These are phyloP conservation scores for Pneumocystis sp. DNA, from an alignment of 1,139 yeast genomes.

Conservation along the genomic window DNA sequence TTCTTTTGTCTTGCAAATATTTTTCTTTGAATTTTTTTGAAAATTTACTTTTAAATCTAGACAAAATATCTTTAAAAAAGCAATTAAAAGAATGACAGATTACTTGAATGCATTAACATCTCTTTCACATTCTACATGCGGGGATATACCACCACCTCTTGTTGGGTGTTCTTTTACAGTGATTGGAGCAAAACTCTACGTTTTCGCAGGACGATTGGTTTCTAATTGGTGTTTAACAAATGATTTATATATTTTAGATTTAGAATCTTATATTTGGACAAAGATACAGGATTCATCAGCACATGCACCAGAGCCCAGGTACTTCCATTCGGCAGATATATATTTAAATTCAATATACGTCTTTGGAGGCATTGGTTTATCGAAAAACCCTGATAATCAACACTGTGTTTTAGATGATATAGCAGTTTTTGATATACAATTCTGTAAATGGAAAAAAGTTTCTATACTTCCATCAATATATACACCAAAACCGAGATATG, in stretches of 20 bases:
- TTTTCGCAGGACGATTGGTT: conserved; percentile 16
- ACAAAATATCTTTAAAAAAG: neutral
- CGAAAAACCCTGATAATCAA: conserved; percentile 3
- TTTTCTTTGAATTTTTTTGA: neutral
- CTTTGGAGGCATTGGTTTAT: conserved; percentile 15
- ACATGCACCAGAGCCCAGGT: conserved; percentile 12
- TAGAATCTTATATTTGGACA: conserved; percentile 13
- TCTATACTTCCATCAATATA: neutral
- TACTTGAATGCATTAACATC: neutral
- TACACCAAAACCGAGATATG: conserved; percentile 14
- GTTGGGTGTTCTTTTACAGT: conserved; percentile 14
- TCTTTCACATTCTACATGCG: conserved; percentile 7
- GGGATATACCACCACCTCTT: conserved; percentile 16
- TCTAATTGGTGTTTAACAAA: conserved; percentile 7
- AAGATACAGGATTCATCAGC: conserved; percentile 5
- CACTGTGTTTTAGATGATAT: conserved; percentile 11
- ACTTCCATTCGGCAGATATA: conserved; percentile 15
- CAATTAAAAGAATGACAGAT: neutral
- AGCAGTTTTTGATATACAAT: conserved; percentile 9
- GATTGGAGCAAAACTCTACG: conserved; percentile 12
- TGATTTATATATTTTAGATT: conserved; percentile 15
- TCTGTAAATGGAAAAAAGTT: neutral
- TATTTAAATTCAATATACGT: conserved; percentile 11
- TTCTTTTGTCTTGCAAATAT: neutral
- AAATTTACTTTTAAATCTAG: neutral